Base-by-base conservation (phyloP, 2,329 filamentous ascomycete species). In the Juglanconis oblonga region DNA sequence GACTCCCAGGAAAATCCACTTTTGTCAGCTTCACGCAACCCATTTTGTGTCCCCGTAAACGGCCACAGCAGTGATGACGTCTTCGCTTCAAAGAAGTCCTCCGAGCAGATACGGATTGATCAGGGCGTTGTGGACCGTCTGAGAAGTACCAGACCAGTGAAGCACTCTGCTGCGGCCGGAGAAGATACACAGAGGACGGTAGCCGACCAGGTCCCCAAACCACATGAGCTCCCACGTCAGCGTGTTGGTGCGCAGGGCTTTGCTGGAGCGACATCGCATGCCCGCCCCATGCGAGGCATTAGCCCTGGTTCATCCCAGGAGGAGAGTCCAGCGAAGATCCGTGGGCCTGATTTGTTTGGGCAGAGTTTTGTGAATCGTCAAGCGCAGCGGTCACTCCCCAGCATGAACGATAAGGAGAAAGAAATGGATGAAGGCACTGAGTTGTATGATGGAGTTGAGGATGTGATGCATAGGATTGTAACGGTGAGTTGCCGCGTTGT, bases 391-490 rank as follows among this genome's bases (percentile, higher is more conserved):
- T 10, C 7, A 10, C 3, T 36, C 5, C 3, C 17, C 9, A 32
- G 17, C 2, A 5, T 52, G 33, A 50, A 57, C 4, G 10, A 32
- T 9, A 31, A 14, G 49, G 35, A 24, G 9, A 17, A 32, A 14
- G 45, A 17, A 13, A 47, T n/a, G 33, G 40, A 56, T 14, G 38
- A 52, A 17, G 31, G 45, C 3, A 31, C 47, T 8, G 55, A 62
- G 33, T 24, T 36, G 14, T 61, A 55, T 11, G 48, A 49, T 9
- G 48, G 40, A 13, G 17, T 63, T 47, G 55, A 11, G 2, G 61
- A 55, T 42, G 55, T 50, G 3, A 63, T 63, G 62, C 62, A 63
- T 33, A 51, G 17, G n/a, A 57, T 58, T 10, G 59, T 62, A 32
- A 56, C 58, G 10, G 62, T 63, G 51, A 61, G 61, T 17, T 8